Base-by-base conservation (phyloP, 345 rosid species). In the Physaria fendleri region DNA sequence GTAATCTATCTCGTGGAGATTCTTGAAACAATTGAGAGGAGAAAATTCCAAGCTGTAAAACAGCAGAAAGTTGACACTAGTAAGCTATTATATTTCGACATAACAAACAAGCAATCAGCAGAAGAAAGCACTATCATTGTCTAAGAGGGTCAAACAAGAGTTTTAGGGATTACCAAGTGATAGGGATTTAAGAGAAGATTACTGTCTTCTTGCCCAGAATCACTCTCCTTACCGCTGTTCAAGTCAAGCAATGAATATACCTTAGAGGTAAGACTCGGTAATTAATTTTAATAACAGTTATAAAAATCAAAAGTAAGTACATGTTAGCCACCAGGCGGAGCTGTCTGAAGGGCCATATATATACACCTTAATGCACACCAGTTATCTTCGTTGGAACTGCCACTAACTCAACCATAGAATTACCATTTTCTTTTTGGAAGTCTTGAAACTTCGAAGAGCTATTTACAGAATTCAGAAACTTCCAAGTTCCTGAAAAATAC, bases 301-400 rank as follows among this genome's bases (percentile, higher is more conserved):
- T 24, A 8, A 4, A 30, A n/a, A 56, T 16, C 46, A 68, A 32
- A 24, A 13, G 44, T 3, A 45, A 54, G 37, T 80, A 93, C 97
- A 95, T 86, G 81, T 79, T 83, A 59, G 92, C 88, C 35, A 93
- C 92, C 76, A 93, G 75, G 38, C 97, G 94, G 50, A 93, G 99
- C 70, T 93, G 99, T 79, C 87, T 87, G 77, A 89, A 93, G 37
- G 99, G 99, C 95, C 95, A 93, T 77, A 93, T 93, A 82, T 93
- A 93, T 20, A 93, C 99, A 76, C 99, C 99, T 80, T 89, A 93
- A 74, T 93, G 97, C 54, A 93, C 94, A 68, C 95, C 97, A 6
- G 78, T 76, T 76, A 93, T 85, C 81, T 89, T 93, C 16, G 97
- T 87, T 35, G 90, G 88, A 22, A 85, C 65, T 66, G 95, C 86